phyloP scores from a whole-genome alignment of 2,329 filamentous ascomycete genomes.

The Microsporum canis region DNA sequence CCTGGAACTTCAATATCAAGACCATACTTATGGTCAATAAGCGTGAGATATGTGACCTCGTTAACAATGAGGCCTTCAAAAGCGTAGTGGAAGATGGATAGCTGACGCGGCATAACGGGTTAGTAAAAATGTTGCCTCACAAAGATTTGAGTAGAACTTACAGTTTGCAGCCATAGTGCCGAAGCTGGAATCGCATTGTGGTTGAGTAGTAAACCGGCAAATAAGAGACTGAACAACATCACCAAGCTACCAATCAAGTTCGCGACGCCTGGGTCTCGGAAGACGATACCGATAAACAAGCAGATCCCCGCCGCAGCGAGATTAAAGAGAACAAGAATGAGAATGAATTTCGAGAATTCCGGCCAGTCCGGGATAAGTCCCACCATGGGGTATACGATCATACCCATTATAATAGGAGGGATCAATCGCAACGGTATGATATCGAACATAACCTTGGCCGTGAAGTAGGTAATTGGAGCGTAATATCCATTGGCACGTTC shows the following conservation, averaged over 20 bases:
- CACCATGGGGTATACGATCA: slow-evolving; percentile 97
- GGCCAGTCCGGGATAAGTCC: slow-evolving; percentile 69
- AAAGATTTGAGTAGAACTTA: slow-evolving; percentile 31
- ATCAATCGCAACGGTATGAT: slow-evolving; percentile 89
- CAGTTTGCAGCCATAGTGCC: slow-evolving; percentile 77
- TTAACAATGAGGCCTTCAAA: slow-evolving; percentile 97
- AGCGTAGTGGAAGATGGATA: slow-evolving; percentile 97
- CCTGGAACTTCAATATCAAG: slow-evolving; percentile 94
- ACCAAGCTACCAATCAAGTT: slow-evolving; percentile 89
- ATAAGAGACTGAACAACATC: slow-evolving; percentile 93
- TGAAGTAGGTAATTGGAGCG: slow-evolving; percentile 82
- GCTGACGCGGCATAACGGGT: slow-evolving; percentile 27
- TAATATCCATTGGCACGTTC: slow-evolving; percentile 97
- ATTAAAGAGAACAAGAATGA: slow-evolving; percentile 92
- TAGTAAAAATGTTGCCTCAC: slow-evolving; percentile 16
- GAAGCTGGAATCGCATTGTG: slow-evolving; percentile 81
- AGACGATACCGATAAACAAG: slow-evolving; percentile 90
- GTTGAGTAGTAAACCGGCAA: slow-evolving; percentile 87
- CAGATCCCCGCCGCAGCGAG: slow-evolving; percentile 87
- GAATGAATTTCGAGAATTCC: slow-evolving; percentile 82
- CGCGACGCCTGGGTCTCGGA: slow-evolving; percentile 80
- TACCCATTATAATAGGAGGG: slow-evolving; percentile 86
- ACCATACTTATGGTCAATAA: slow-evolving; percentile 90
- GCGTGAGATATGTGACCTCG: slow-evolving; percentile 78
- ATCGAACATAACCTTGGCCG: slow-evolving; percentile 95